Percentiles rank a stretch among this genome's conserved stretches.
These are phyloP conservation scores for Hanseniaspora sp. DNA, from an alignment of 1,139 yeast species.

Conservation along the genomic window DNA sequence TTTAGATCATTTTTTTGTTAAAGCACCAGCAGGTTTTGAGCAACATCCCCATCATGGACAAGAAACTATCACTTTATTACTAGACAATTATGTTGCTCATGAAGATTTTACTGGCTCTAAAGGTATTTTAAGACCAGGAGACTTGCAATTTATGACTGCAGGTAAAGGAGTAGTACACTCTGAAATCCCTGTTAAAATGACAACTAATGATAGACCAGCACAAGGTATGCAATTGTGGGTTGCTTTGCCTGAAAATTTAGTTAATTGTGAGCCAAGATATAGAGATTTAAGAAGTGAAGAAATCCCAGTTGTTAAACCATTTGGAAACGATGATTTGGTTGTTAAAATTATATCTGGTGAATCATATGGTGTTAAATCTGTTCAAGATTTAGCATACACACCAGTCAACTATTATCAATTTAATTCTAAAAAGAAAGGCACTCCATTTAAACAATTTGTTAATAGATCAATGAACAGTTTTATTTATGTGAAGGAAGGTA, in stretches of 20 bases:
- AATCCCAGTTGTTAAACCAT: slow-evolving; percentile 58
- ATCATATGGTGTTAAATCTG: slow-evolving; percentile 63
- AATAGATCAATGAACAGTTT: slow-evolving; percentile 60
- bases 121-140: slow-evolving; percentile 74
- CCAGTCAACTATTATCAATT: slow-evolving; percentile 71
- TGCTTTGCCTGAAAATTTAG: slow-evolving; percentile 63
- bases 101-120: slow-evolving; percentile 82
- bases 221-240: slow-evolving; percentile 88
- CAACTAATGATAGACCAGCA: slow-evolving; percentile 42
- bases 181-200: slow-evolving; percentile 66
- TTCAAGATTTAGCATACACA: slow-evolving; percentile 69
- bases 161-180: slow-evolving; percentile 82
- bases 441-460: slow-evolving; percentile 50
- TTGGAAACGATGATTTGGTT: slow-evolving; percentile 53
- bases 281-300: slow-evolving; percentile 65
- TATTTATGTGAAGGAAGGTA: slow-evolving; percentile 58
- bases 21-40: slow-evolving; percentile 70
- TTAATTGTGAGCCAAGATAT: slow-evolving; percentile 64
- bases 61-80: slow-evolving; percentile 70
- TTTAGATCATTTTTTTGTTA: slow-evolving; percentile 65
- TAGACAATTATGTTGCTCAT: slow-evolving; percentile 72
- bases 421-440: slow-evolving; percentile 52
- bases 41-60: slow-evolving; percentile 91
- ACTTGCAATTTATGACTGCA: slow-evolving; percentile 90
- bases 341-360: slow-evolving; percentile 68